A percentile compares a stretch with the other conserved stretches of the same genome.
Conservation (phyloP, 805 yeast genomes). For the Lipomyces sp. region DNA sequence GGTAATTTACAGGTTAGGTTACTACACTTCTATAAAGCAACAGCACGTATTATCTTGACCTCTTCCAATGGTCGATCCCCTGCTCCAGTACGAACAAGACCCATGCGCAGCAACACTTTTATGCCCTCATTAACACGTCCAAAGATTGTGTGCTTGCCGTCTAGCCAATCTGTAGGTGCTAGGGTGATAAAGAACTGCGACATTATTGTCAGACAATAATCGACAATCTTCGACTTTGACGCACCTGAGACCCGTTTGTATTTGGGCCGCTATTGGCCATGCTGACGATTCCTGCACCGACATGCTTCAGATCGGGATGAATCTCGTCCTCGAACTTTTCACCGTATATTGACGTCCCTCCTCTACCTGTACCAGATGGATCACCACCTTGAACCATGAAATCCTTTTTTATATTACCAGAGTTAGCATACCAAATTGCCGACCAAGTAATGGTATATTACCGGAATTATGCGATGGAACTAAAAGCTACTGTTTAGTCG, state of each 20-base stretch:
- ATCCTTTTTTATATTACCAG: conserved; percentile 32
- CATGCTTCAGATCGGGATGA: conserved; percentile 59
- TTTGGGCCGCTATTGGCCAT: conserved; percentile 96
- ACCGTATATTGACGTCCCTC: conserved; percentile 42
- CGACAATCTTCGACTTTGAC: not conserved
- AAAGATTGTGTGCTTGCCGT: conserved; percentile 76
- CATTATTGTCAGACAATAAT: not conserved
- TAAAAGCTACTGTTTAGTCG: not conserved
- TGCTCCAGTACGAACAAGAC: conserved; percentile 55
- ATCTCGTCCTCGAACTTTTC: conserved; percentile 44
- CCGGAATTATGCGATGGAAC: conserved; percentile 43
- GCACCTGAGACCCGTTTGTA: conserved; percentile 75
- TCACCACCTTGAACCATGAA: conserved; percentile 48
- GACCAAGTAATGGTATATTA: not conserved
- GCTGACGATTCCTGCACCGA: conserved; percentile 78
- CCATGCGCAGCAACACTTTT: conserved; percentile 60
- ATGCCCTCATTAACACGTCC: conserved; percentile 59
- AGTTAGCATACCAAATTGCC: not conserved
- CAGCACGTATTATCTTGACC: conserved; percentile 48
- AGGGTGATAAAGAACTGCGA: conserved; percentile 86
- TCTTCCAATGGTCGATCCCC: conserved; percentile 52
- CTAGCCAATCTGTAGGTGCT: conserved; percentile 72
- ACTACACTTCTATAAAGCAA: conserved; percentile 13
- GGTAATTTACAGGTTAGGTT: not conserved
- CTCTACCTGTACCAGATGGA: conserved; percentile 46